Evolutionary conservation across 306 rosid genomes (phyloP), one percentile per base, ranked within the genome.

Genomic region (Vigna reflexopilosa): DNA sequence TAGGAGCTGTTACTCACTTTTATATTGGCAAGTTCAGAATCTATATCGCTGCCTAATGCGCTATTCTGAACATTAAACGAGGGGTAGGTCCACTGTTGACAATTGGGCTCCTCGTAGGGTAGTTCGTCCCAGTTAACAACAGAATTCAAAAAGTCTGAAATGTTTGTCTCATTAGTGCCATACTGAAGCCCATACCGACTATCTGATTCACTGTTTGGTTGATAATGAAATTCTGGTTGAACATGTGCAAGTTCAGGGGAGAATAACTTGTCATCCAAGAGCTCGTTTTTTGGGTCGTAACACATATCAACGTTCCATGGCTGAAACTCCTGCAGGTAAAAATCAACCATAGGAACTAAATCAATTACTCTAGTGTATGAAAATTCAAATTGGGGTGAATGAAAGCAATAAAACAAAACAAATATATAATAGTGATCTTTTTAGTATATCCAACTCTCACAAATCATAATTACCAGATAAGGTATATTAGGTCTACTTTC

Each of bases 211-310:
- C 49, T 72, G 82, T 75, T 67, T 49, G 52, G 71, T 30, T 87
- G 66, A 67, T 63, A 83, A 72, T 59, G 70, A 49, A 66, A 47
- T 63, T 87, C 87, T 2, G 80, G 63, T 17, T 73, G 89, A 87
- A 86, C 51, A 80, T 85, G 93, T 7, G 57, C 19, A 82, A 81
- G 88, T 68, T 48, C 42, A 6, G 98, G 97, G 62, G 96, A 84
- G 82, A 88, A 88, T 14, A 87, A 26, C 38, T 68, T 87, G 81
- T 80, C 83, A 67, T 88, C 89, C 30, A 77, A 49, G 40, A 82
- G 68, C 82, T 77, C 81, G 1, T 48, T 65, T 42, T 20, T 83
- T 13, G 80, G 83, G 56, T 82, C 90, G 79, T 14, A 67, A 51
- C 40, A 70, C 9, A 77, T 75, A 38, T 47, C 91, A 61, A 75